These are phyloP conservation scores for Verruconis gallopava DNA, from an alignment of 2,329 filamentous ascomycete genomes.

Conservation along the genomic window DNA sequence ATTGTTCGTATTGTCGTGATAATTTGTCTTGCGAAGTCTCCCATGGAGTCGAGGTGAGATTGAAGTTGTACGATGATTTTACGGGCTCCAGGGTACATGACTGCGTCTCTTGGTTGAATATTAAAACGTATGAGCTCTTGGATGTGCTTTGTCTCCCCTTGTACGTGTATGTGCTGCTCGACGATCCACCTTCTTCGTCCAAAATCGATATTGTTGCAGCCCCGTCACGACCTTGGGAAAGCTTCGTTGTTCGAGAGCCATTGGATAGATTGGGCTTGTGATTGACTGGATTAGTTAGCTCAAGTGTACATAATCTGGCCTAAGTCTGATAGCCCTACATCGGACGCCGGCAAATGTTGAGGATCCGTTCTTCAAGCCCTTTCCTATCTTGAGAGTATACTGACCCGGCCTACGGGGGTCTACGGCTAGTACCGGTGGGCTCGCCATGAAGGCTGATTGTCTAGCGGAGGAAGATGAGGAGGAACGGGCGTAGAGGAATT, in stretches of 20 bases:
- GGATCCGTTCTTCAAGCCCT: slow-evolving; percentile 19
- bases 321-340: too few relatives aligned
- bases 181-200: slow-evolving; percentile 14
- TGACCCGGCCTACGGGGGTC: slow-evolving; percentile 27
- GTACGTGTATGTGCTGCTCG: slow-evolving; percentile 22
- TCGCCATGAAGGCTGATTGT: too few relatives aligned
- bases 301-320: too few relatives aligned
- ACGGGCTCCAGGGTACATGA: slow-evolving; percentile 73
- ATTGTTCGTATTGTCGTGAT: slow-evolving; percentile 52
- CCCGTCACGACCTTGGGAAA: slow-evolving; percentile 16
- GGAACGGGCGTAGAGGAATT: background rate
- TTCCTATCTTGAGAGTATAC: slow-evolving; percentile 24
- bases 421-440: slow-evolving; percentile 22
- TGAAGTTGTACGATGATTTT: slow-evolving; percentile 77
- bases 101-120: slow-evolving; percentile 63
- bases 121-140: slow-evolving; percentile 38
- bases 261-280: slow-evolving; percentile 29
- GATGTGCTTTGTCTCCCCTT: slow-evolving; percentile 22
- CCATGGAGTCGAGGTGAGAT: slow-evolving; percentile 56
- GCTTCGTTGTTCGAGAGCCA: slow-evolving; percentile 17
- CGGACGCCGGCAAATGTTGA: too few relatives aligned
- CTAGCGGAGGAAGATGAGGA: background rate
- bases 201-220: slow-evolving; percentile 19
- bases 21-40: slow-evolving; percentile 52
- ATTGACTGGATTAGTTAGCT: slow-evolving; percentile 24